Evolutionary conservation across 345 rosid genomes (phyloP), one percentile per base, ranked within the genome.

Genomic region (Boechera divaricarpa): DNA sequence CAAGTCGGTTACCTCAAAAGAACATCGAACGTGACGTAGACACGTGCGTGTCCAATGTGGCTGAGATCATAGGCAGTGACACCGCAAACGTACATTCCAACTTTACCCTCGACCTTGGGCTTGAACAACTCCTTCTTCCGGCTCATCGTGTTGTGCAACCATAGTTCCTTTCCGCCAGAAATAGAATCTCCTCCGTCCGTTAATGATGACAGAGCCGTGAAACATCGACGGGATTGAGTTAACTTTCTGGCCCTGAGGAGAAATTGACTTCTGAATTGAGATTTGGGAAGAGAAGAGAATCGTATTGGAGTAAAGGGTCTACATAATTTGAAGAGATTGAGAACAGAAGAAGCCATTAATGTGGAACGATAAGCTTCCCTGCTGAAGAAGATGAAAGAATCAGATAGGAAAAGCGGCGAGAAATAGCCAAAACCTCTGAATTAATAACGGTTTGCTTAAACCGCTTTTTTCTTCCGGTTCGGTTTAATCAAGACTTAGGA

Each of bases 21-120:
- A 69, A 91, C 89, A 80, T 92, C 98, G 51, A 95, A 95, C 29
- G 91, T 91, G 71, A 92, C 97, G 69, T 95, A 95, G 42, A 92
- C 99, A 44, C 97, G 92, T 48, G 98, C 97, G 63, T 92, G 98
- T 4, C 98, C 99, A 79, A 90, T 86, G 79, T 95, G 98, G 83
- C 98, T 95, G 48, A 92, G 88, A 79, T 95, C 99, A 32, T 92
- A 95, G 8, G 97, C 91, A 1, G 99, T 92, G 59, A 95, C 92
- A n/a, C 99, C 99, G 36, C 98, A 95, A 53, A 95, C 98, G 60
- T 92, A 95, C 94, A 92, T 92, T 65, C 99, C 99, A 26, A 89
- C 93, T 70, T 85, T 87, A 12, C 93, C 97, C n/a, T 92, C 91
- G 12, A 85, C 79, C 72, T 87, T 89, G 62, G 98, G 91, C 75